A percentile compares a stretch with the other conserved stretches of the same genome.
These are phyloP conservation scores for Hanseniaspora valbyensis DNA, from an alignment of 805 yeast genomes.

Conservation along the genomic window DNA sequence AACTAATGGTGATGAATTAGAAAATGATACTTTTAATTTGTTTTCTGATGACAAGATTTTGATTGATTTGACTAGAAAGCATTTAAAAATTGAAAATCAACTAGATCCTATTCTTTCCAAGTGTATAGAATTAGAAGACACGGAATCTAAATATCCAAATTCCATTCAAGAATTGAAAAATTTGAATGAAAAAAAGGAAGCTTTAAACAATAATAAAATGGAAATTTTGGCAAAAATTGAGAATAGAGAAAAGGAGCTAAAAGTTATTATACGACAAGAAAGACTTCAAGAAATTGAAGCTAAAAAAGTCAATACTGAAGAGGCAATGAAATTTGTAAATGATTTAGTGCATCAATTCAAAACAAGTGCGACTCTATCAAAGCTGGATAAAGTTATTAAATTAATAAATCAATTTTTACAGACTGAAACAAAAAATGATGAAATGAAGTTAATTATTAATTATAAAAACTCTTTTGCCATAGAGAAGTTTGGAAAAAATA, in stretches of 20 bases:
- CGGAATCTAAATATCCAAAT: conserved; percentile 24
- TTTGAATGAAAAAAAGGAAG: conserved; percentile 27
- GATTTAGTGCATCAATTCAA: background rate
- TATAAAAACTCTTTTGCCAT: conserved; percentile 26
- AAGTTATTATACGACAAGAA: background rate
- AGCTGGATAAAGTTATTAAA: background rate
- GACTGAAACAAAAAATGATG: background rate
- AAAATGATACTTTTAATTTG: conserved; percentile 5
- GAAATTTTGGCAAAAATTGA: conserved; percentile 8
- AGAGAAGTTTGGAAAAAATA: conserved; percentile 21
- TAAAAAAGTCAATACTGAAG: background rate
- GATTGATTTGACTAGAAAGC: background rate
- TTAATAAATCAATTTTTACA: background rate
- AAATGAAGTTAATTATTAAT: background rate
- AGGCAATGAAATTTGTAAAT: background rate
- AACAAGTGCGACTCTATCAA: background rate
- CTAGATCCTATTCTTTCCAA: conserved; percentile 30
- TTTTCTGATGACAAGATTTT: background rate
- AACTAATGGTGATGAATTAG: conserved; percentile 10
- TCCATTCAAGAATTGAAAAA: conserved; percentile 21
- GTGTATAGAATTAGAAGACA: conserved; percentile 31
- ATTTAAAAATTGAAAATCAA: conserved; percentile 13
- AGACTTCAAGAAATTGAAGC: background rate
- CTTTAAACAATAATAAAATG: conserved; percentile 20
- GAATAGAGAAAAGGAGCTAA: background rate